Conservation (phyloP, 768 basidiomycete genomes). For the Auricularia heimuer region DNA sequence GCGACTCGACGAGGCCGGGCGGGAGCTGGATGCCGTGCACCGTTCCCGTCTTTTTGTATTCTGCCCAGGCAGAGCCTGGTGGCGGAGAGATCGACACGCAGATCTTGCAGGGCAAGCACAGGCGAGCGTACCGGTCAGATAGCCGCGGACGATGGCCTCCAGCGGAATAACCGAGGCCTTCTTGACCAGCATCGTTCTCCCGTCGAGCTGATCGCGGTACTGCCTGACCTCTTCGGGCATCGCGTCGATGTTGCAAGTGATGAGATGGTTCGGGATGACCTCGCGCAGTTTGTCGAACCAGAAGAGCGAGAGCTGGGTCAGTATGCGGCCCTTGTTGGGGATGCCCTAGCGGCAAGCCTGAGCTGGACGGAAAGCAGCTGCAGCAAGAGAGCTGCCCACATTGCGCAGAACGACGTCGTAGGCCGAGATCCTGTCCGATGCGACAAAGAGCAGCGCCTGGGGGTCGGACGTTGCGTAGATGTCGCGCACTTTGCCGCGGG, state of each 20-base stretch:
- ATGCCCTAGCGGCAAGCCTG: constrained; percentile 57
- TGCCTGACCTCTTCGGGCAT: constrained; percentile 75
- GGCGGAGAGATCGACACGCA: too few relatives aligned
- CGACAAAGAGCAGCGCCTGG: constrained; percentile 73
- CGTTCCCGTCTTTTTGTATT: constrained; percentile 81
- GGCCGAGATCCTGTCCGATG: constrained; percentile 91
- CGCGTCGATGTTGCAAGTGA: constrained; percentile 62
- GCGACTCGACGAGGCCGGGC: constrained; percentile 70
- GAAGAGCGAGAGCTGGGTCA: constrained; percentile 86
- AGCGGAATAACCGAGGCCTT: constrained; percentile 84
- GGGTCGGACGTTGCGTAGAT: constrained; percentile 55
- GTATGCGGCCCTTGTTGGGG: constrained; percentile 82
- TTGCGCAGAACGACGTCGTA: constrained; percentile 93
- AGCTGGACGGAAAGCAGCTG: constrained; percentile 2
- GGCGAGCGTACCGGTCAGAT: constrained; percentile 69
- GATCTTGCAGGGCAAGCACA: background rate
- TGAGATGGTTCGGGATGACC: constrained; percentile 84
- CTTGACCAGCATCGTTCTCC: constrained; percentile 82
- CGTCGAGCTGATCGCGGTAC: constrained; percentile 69
- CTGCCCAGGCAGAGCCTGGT: constrained; percentile 88
- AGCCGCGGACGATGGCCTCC: constrained; percentile 94
- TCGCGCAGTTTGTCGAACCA: constrained; percentile 82
- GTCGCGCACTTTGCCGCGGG: constrained; percentile 93
- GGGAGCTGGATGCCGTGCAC: constrained; percentile 80
- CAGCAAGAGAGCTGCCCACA: constrained; percentile 39